phyloP scores from a whole-genome alignment of 2,329 filamentous ascomycete species.

The Sclerotinia borealis region DNA sequence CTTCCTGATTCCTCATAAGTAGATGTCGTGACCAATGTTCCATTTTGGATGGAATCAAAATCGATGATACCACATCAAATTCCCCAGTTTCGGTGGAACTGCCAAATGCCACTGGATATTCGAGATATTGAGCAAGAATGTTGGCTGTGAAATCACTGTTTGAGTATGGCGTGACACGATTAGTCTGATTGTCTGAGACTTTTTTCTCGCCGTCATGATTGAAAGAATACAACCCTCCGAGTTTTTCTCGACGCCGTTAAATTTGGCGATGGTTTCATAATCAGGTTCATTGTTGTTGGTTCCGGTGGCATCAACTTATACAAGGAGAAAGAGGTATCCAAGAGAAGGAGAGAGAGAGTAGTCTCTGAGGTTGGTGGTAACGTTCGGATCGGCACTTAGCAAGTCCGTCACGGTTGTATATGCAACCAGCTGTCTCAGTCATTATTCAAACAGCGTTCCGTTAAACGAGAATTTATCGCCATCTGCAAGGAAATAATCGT shows the following conservation, averaged over 20 bases:
- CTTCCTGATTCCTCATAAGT: too few species aligned
- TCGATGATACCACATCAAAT: not conserved
- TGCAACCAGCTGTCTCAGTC: slow-evolving; percentile 30
- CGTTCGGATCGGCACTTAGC: slow-evolving; percentile 31
- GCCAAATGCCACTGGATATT: slow-evolving; percentile 1
- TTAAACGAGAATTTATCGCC: slow-evolving; percentile 23
- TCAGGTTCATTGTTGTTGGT: not conserved
- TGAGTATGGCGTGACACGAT: not conserved
- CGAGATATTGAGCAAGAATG: not conserved
- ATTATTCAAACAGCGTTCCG: slow-evolving; percentile 31
- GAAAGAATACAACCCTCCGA: slow-evolving; percentile 1
- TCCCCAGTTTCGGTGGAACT: not conserved
- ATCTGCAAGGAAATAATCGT: slow-evolving; percentile 36
- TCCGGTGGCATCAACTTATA: slow-evolving; percentile 4
- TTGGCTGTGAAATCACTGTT: not conserved
- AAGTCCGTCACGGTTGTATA: slow-evolving; percentile 30
- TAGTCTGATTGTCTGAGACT: not conserved
- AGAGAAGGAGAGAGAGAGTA: slow-evolving; percentile 12
- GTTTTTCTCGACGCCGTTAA: not conserved
- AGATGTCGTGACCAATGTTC: not conserved
- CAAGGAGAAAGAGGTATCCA: not conserved
- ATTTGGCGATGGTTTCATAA: not conserved
- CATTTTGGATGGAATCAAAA: not conserved
- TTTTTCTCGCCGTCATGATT: not conserved
- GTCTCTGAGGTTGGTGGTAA: slow-evolving; percentile 24